A percentile compares a stretch with the other conserved stretches of the same genome.
These are phyloP conservation scores for Leccinum pallidistipes DNA, from an alignment of 1,284 basidiomycete species.

Conservation along the genomic window DNA sequence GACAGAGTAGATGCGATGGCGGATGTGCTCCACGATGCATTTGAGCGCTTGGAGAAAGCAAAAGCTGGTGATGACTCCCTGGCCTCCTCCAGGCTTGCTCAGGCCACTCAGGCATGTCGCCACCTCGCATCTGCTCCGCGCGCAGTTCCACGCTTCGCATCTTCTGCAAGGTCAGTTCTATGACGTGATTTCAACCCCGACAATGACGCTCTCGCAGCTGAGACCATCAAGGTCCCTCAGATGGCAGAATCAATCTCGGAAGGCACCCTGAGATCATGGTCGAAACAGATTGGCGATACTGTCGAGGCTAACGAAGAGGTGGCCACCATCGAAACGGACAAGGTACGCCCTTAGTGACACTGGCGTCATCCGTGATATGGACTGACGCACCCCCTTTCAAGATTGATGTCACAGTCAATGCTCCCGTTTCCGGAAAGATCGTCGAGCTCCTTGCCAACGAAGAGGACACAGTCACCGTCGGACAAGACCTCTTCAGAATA, in stretches of 20 bases:
- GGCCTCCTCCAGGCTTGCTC: slow-evolving; percentile 1
- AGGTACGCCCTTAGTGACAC: slow-evolving; percentile 52
- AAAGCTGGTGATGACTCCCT: slow-evolving; percentile 47
- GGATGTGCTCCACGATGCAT: slow-evolving; percentile 61
- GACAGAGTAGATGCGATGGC: slow-evolving; percentile 87
- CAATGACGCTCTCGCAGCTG: slow-evolving; percentile 45
- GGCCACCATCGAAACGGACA: slow-evolving; percentile 98
- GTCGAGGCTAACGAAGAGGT: slow-evolving; percentile 95
- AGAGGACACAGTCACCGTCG: slow-evolving; percentile 92
- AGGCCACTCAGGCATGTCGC: slow-evolving; percentile 41
- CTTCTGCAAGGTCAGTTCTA: slow-evolving; percentile 60
- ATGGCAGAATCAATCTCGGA: slow-evolving; percentile 99
- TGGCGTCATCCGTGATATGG: not conserved
- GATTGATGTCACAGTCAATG: slow-evolving; percentile 98
- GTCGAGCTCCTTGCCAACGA: slow-evolving; percentile 86
- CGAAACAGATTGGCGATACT: slow-evolving; percentile 90
- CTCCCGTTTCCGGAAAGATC: slow-evolving; percentile 87
- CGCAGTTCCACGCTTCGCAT: slow-evolving; percentile 68
- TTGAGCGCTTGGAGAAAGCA: slow-evolving; percentile 46
- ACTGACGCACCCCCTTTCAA: slow-evolving; percentile 34
- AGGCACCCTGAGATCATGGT: slow-evolving; percentile 95
- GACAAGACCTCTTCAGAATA: slow-evolving; percentile 92
- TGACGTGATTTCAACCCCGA: slow-evolving; percentile 12
- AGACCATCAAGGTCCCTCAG: slow-evolving; percentile 95
- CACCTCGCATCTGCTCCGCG: slow-evolving; percentile 46